Base-by-base conservation (phyloP, 2,329 filamentous ascomycete genomes). In the Verticillium klebahnii region DNA sequence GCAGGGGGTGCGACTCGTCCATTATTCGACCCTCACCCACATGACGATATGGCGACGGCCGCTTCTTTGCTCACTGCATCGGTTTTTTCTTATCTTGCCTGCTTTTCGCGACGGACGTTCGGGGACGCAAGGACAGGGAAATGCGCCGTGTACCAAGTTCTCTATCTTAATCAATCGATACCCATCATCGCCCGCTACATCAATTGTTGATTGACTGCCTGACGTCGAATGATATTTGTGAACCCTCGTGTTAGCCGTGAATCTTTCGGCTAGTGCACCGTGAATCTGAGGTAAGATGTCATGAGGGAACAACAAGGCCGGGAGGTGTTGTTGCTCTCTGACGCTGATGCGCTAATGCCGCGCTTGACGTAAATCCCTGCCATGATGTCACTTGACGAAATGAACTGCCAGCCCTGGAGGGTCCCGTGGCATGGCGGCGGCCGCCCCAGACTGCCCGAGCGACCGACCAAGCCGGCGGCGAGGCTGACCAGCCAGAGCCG, bases 161-260 rank as follows among this genome's bases (percentile, higher is more conserved):
- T 59, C 45, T 59, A 52, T 12, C 36, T 58, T 61, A 61, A 61
- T 61, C 54, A 61, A 54, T 61, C 60, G 60, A 61, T 61, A 61
- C 60, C 60, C 60, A 60, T 19, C 31, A 32, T 50, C 45, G 45
- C 45, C n/a, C 45, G 45, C 45, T 50, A 45, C 45, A 23, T 4
- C 23, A 11, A 23, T 45, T 19, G 12, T 3, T 9, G 39, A 19
- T 3, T 45, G 6, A 45, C 2, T 6, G 39, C 3, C n/a, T 23
- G 39, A 8, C 39, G 15, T 2, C 15, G 5, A n/a, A 9, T 8
- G 15, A 45, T n/a, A 1, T 40, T 14, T n/a, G n/a, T 40, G 39
- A 17, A 40, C 14, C 2, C 17, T n/a, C 4, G 14, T 40, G 15
- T 14, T 45, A 17, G 8, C 11, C 2, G 12, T 37, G 9, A 5